These are phyloP conservation scores for Aspergillus novofumigatus DNA, from an alignment of 2,329 filamentous ascomycete genomes.

Conservation along the genomic window DNA sequence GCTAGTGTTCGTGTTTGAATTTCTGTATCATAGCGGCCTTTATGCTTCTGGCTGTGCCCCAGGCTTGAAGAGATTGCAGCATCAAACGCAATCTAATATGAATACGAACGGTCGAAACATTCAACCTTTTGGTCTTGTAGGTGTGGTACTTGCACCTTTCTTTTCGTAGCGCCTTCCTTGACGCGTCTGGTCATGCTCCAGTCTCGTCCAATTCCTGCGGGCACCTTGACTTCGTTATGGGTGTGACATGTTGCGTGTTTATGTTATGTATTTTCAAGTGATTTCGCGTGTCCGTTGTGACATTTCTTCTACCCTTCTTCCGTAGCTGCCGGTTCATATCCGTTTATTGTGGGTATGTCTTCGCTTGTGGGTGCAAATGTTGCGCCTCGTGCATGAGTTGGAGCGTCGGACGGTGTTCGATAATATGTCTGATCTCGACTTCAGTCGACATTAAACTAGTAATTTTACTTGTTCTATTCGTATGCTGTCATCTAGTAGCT, in stretches of 20 bases:
- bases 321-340: neutral
- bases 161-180: neutral
- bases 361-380: neutral
- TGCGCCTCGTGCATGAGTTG: neutral
- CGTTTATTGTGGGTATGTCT: neutral
- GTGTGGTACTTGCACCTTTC: neutral
- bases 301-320: neutral
- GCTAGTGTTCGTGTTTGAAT: constrained; percentile 37
- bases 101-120: constrained; percentile 31
- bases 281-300: neutral
- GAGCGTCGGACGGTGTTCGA: neutral
- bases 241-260: neutral
- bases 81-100: constrained; percentile 31
- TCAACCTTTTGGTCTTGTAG: constrained; percentile 1
- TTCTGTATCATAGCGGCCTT: constrained; percentile 43
- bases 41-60: constrained; percentile 34
- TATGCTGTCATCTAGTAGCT: neutral
- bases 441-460: neutral
- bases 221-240: neutral
- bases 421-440: neutral
- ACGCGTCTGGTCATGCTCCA: neutral
- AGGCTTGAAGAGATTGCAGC: constrained; percentile 27
- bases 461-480: neutral
- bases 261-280: neutral
- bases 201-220: neutral